Evolutionary conservation across 495 filamentous ascomycete species (phyloP), one percentile per base, ranked within the genome.

Genomic region (Daldinia grandis): DNA sequence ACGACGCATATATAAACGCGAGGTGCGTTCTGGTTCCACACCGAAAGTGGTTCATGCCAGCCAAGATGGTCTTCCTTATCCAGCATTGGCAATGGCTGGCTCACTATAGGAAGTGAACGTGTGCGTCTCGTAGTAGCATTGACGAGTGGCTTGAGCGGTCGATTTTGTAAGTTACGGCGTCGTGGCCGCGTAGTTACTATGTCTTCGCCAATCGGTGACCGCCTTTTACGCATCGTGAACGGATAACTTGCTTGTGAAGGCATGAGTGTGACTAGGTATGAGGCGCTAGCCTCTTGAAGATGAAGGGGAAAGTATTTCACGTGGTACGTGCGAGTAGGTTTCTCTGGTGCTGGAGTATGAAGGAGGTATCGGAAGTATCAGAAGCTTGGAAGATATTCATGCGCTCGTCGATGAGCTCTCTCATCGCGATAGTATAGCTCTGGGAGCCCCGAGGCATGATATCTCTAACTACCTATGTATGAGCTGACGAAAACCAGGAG

Each of bases 11-110:
- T 78, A 67, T 78, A 80, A 19, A 67, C 72, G 3, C 76, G 76
- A 62, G 76, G 75, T 42, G 76, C 72, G 35, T 67, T 74, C 58
- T 80, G 76, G 64, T 80, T 76, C 69, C 76, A 80, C 14, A 74
- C 66, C 25, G 78, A 79, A 2, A 79, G 64, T 44, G 58, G 9
- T 69, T 77, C 75, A 58, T 76, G 68, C 64, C 70, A 73, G 28
- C 65, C 64, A 53, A 68, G 65, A 65, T 58, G 64, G 61, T 73
- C 57, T 42, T 73, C 65, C 64, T 68, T 68, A 56, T 73, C 70
- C 70, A 68, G 62, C 70, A 73, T 73, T 65, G 65, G 56, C 70
- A 62, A 62, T 54, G 70, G 56, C 37, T 62, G 60, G 56, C 51
- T 66, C 61, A 62, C 65, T 58, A 38, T 57, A 40, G 65, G 70